These are phyloP conservation scores for Poterioochromonas sp. DNA, from an alignment of 352 stramenopile genomes.

Conservation along the genomic window DNA sequence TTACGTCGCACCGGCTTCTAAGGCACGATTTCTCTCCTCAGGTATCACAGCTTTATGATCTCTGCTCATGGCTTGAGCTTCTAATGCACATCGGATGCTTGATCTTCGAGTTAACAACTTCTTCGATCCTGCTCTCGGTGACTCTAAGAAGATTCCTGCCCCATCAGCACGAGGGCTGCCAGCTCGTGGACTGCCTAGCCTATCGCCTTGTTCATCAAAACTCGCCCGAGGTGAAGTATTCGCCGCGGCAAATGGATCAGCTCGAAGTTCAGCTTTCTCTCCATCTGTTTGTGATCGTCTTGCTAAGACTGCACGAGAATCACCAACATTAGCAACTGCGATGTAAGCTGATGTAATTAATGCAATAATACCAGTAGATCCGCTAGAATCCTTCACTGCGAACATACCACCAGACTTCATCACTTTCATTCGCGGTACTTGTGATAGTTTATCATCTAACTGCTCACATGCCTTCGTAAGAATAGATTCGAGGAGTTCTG, in stretches of 20 bases:
- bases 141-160: too few species aligned
- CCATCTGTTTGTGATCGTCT: not conserved
- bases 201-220: too few species aligned
- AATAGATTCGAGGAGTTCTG: not conserved
- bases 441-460: not conserved
- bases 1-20: not conserved
- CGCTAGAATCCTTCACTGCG: too few species aligned
- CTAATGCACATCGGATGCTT: not conserved
- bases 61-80: not conserved
- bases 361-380: not conserved
- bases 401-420: too few species aligned
- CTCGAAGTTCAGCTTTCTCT: not conserved
- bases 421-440: not conserved
- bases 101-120: not conserved
- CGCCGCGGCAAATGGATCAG: not conserved
- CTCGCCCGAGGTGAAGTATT: too few species aligned
- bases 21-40: not conserved
- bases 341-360: not conserved
- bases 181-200: too few species aligned
- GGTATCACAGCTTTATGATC: slow-evolving; percentile 12
- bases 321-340: slow-evolving; percentile 7
- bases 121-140: too few species aligned
- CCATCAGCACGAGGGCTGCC: too few species aligned
- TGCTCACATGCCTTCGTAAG: not conserved
- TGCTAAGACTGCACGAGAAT: slow-evolving; percentile 11